Conservation (phyloP, 2,329 filamentous ascomycete species). For the Cyphellophora attinorum region DNA sequence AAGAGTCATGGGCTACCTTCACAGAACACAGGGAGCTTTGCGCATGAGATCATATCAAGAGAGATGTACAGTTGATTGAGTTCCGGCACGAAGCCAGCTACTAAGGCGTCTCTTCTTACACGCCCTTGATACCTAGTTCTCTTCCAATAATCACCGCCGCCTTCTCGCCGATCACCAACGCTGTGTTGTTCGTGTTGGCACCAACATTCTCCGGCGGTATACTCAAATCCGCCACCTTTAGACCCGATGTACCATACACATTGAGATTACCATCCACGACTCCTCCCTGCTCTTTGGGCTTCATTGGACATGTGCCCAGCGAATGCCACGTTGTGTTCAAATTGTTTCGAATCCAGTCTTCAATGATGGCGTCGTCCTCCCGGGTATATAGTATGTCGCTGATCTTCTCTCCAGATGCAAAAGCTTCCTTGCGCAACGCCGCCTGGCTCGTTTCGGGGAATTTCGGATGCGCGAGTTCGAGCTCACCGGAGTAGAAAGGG, state of each 20-base stretch:
- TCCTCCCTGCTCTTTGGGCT: constrained; percentile 28
- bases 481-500: constrained; percentile 36
- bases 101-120: constrained; percentile 7
- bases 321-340: constrained; percentile 11
- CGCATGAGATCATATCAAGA: too few relatives aligned
- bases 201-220: constrained; percentile 24
- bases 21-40: too few relatives aligned
- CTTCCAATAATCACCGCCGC: constrained; percentile 22
- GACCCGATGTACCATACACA: constrained; percentile 32
- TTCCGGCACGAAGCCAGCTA: too few relatives aligned
- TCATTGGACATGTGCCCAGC: constrained; percentile 33
- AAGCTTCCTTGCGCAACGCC: constrained; percentile 13
- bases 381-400: constrained; percentile 35
- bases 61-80: too few relatives aligned
- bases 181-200: constrained; percentile 36
- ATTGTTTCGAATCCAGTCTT: constrained; percentile 14
- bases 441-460: constrained; percentile 37
- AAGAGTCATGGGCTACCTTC: too few relatives aligned
- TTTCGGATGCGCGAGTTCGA: constrained; percentile 26
- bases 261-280: constrained; percentile 32
- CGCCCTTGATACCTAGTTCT: constrained; percentile 16
- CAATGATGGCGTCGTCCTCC: constrained; percentile 40
- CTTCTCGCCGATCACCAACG: constrained; percentile 38
- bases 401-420: not conserved
- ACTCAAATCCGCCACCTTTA: constrained; percentile 26